Evolutionary conservation across 2,329 filamentous ascomycete species (phyloP).

Genomic region (Seiridium unicorne): DNA sequence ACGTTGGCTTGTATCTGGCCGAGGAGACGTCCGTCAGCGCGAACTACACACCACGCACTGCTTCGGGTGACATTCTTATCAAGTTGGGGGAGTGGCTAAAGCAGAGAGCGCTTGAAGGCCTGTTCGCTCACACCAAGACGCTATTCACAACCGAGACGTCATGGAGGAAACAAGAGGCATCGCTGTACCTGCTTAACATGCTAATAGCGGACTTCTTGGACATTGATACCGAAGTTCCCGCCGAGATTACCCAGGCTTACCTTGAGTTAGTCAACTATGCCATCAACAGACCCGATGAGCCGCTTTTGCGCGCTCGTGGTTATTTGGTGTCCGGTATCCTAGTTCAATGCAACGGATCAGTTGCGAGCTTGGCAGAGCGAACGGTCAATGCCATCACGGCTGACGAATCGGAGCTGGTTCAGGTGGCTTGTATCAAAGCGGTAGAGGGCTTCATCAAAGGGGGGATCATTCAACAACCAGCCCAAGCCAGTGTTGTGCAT

Average conservation of each 20-base stretch:
- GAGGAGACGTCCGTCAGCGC: constrained; percentile 94
- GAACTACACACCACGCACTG: constrained; percentile 93
- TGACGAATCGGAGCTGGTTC: constrained; percentile 83
- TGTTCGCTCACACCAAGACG: constrained; percentile 73
- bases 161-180: constrained; percentile 72
- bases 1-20: constrained; percentile 91
- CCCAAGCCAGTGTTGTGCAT: constrained; percentile 44
- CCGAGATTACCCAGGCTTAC: constrained; percentile 69
- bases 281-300: constrained; percentile 66
- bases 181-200: constrained; percentile 82
- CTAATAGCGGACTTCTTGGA: constrained; percentile 82
- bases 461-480: constrained; percentile 55
- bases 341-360: constrained; percentile 65
- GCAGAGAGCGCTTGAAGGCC: constrained; percentile 70
- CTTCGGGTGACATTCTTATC: constrained; percentile 87
- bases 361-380: constrained; percentile 65
- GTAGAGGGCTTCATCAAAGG: constrained; percentile 66
- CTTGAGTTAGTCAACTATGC: constrained; percentile 78
- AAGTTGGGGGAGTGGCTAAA: constrained; percentile 91
- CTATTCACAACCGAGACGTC: constrained; percentile 61
- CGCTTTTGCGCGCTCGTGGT: constrained; percentile 80
- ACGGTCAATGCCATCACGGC: constrained; percentile 73
- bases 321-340: constrained; percentile 83
- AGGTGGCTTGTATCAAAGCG: constrained; percentile 86
- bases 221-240: constrained; percentile 66